These are phyloP conservation scores for Xanthoconium stramineum DNA, from an alignment of 768 basidiomycete species.

Conservation along the genomic window DNA sequence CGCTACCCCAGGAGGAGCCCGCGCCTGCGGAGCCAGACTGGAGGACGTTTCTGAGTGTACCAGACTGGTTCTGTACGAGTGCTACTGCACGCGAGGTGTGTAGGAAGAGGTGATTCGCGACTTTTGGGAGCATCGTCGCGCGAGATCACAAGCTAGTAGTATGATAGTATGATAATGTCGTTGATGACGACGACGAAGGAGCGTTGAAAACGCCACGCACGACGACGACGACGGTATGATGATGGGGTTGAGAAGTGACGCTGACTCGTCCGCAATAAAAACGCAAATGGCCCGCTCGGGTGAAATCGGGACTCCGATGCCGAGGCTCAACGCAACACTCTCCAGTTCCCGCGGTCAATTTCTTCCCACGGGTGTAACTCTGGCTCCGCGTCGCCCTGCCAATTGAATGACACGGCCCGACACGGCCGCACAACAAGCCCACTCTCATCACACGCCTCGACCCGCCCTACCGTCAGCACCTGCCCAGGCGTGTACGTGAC, in stretches of 20 bases:
- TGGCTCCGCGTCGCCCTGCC: slow-evolving; percentile 15
- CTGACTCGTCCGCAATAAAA: slow-evolving; percentile 12
- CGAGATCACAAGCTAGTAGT: slow-evolving; percentile 1
- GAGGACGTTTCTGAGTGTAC: slow-evolving; percentile 72
- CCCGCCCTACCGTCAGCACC: slow-evolving; percentile 44
- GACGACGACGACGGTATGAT: neutral
- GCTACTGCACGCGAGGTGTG: slow-evolving; percentile 75
- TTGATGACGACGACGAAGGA: too few species aligned
- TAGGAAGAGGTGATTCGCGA: slow-evolving; percentile 74
- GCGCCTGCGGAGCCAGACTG: slow-evolving; percentile 51
- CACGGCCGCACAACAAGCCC: slow-evolving; percentile 17
- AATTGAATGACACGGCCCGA: slow-evolving; percentile 30
- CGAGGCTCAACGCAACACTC: slow-evolving; percentile 17
- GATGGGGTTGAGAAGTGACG: neutral
- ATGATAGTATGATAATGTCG: neutral
- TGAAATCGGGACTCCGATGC: slow-evolving; percentile 16
- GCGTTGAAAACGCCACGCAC: neutral
- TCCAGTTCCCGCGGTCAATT: slow-evolving; percentile 30
- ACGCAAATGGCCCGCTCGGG: slow-evolving; percentile 16
- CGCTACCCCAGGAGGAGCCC: slow-evolving; percentile 51
- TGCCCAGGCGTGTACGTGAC: slow-evolving; percentile 58
- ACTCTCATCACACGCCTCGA: slow-evolving; percentile 25
- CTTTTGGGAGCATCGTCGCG: slow-evolving; percentile 71
- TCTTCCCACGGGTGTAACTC: slow-evolving; percentile 29
- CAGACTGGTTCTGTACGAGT: slow-evolving; percentile 67